Base-by-base conservation (phyloP, 306 rosid species). In the Acmispon strigosus region DNA sequence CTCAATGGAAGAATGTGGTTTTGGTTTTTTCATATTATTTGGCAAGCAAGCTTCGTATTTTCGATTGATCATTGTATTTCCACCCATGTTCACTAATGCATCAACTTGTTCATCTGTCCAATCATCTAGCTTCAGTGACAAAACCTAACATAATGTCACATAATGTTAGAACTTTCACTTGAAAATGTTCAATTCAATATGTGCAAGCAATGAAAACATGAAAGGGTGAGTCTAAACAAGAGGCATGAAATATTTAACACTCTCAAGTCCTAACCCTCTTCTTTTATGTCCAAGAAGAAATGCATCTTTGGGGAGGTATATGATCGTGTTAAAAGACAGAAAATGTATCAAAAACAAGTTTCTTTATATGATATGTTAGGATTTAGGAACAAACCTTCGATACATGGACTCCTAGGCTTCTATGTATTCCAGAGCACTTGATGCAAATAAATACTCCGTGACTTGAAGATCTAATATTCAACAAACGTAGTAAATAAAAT, bases 321-420 rank as follows among this genome's bases (percentile, higher is more conserved):
- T 36, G 66, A 11, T 29, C 8, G 6, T 10, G n/a, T n/a, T n/a
- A n/a, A n/a, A n/a, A n/a, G n/a, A n/a, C n/a, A n/a, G n/a, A n/a
- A n/a, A n/a, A n/a, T 24, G 14, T 53, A 20, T 58, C 70, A 62
- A 54, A 24, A 10, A 42, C 24, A 45, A 47, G 24, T 42, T 63
- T 13, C 19, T 57, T 39, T 22, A 14, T 22, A 50, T 48, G 62
- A 59, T 47, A 59, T 32, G 66, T 64, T 73, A 14, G 41, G 57
- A 78, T 32, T 32, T 39, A 39, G 43, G 43, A 39, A 63, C 79
- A 52, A 71, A 90, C 98, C 96, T 94, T 91, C 12, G 99, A 87
- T 77, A 94, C 81, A 72, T 94, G 99, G 42, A 94, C 97, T 59
- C 99, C 99, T 20, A 94, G 83, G 80, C 96, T 91, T 82, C 99